Evolutionary conservation across 352 stramenopile species (phyloP).

Genomic region (Pythium graminicola): DNA sequence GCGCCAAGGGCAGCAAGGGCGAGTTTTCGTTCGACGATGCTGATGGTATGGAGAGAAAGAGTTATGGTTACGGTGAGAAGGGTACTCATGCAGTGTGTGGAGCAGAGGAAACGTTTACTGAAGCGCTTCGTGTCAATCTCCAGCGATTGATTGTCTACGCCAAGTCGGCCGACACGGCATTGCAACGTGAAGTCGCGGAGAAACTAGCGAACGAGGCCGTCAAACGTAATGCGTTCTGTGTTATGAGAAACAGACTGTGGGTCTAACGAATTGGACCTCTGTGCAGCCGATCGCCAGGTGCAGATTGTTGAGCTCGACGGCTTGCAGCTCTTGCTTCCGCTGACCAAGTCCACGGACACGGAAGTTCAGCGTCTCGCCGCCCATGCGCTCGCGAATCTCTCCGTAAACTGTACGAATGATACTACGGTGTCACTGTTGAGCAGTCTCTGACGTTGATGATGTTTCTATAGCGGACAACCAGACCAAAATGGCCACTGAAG

Average conservation of each 20-base stretch:
- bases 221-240: conserved; percentile 64
- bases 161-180: conserved; percentile 82
- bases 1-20: conserved; percentile 64
- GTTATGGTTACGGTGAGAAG: background rate
- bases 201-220: conserved; percentile 94
- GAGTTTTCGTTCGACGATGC: conserved; percentile 77
- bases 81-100: background rate
- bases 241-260: background rate
- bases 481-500: conserved; percentile 89
- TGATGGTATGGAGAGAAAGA: conserved; percentile 31
- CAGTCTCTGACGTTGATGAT: background rate
- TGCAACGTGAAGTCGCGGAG: conserved; percentile 91
- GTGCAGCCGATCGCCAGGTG: conserved; percentile 83
- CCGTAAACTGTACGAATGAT: conserved; percentile 77
- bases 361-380: conserved; percentile 92
- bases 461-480: conserved; percentile 83
- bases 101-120: conserved; percentile 83
- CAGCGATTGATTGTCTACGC: conserved; percentile 91
- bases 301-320: conserved; percentile 93
- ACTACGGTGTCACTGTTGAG: background rate
- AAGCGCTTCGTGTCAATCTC: conserved; percentile 85
- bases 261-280: background rate
- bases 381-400: conserved; percentile 92
- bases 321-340: conserved; percentile 88
- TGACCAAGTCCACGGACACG: conserved; percentile 89